Evolutionary conservation across 805 yeast species (phyloP), one percentile per base, ranked within the genome.

Genomic region (Ogataea kodamae): DNA sequence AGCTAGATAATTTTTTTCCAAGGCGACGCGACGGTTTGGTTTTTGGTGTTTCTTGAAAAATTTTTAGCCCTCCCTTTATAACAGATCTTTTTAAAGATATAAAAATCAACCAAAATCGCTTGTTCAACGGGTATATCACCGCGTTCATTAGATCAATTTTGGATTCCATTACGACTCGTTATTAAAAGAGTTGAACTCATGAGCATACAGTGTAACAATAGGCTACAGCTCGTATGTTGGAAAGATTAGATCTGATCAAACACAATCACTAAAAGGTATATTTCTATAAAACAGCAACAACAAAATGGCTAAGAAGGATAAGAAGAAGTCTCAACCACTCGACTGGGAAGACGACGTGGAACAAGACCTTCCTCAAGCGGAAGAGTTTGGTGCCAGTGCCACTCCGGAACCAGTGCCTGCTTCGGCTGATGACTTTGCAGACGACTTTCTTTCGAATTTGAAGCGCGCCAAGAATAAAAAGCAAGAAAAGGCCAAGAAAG

Each of bases 391-490:
- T 11, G 57, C 61, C 13, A 61, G 69, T 11, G 48, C 53, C 14
- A n/a, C n/a, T n/a, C n/a, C n/a, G n/a, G 53, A 52, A 13, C 50
- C 50, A n/a, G 47, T 45, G 18, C 49, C 54, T 8, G 50, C 52
- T 15, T 55, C 53, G 5, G 78, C 62, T 20, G 76, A 67, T 33
- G 76, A 62, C 28, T 65, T 64, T 36, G 76, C 70, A 17, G 74
- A 69, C 35, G 95, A 84, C 49, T 83, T 89, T 64, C 76, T 90
- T 76, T 74, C 88, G 31, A 82, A 95, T 25, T 74, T 89, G 62
- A 76, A 84, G 62, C 76, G 72, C 45, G 79, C 90, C 39, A 85
- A 85, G 65, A 74, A 75, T 60, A 85, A 84, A 72, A 79, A 81
- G 64, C 78, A 75, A 47, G 79, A 71, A 28, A 78, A 78, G 61